Conservation (phyloP, 2,329 filamentous ascomycete genomes). For the Cercospora sp. region DNA sequence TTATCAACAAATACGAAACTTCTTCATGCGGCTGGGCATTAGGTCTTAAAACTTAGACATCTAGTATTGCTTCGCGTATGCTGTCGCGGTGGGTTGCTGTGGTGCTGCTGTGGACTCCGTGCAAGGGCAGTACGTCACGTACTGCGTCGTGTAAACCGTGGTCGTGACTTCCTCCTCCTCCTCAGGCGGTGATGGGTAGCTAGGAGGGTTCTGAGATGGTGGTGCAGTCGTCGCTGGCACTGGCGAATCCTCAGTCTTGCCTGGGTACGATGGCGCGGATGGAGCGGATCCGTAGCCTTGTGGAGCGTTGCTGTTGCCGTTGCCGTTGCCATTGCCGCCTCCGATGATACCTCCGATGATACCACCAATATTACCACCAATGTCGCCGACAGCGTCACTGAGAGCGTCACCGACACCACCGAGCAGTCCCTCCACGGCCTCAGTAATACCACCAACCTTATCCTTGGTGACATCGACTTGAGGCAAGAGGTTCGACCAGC, state of each 20-base stretch:
- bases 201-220: constrained; percentile 7
- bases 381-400: constrained; percentile 3
- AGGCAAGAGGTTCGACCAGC: constrained; percentile 30
- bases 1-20: constrained; percentile 1
- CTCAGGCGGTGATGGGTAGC: background rate
- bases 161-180: constrained; percentile 16
- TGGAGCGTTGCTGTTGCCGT: background rate
- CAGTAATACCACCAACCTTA: constrained; percentile 31
- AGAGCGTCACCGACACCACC: constrained; percentile 6
- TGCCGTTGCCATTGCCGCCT: constrained; percentile 1
- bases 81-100: constrained; percentile 8
- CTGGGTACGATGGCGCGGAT: background rate
- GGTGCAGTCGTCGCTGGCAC: constrained; percentile 13
- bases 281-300: background rate
- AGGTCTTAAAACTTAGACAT: constrained; percentile 7
- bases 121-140: constrained; percentile 21
- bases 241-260: constrained; percentile 9
- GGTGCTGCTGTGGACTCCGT: constrained; percentile 11
- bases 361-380: background rate
- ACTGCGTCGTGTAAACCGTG: constrained; percentile 16
- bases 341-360: background rate
- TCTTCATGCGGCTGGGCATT: constrained; percentile 11
- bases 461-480: constrained; percentile 30
- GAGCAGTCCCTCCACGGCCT: constrained; percentile 12
- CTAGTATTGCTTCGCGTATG: constrained; percentile 13